phyloP scores from a whole-genome alignment of 331 rosid genomes.

The Saraca asoca region DNA sequence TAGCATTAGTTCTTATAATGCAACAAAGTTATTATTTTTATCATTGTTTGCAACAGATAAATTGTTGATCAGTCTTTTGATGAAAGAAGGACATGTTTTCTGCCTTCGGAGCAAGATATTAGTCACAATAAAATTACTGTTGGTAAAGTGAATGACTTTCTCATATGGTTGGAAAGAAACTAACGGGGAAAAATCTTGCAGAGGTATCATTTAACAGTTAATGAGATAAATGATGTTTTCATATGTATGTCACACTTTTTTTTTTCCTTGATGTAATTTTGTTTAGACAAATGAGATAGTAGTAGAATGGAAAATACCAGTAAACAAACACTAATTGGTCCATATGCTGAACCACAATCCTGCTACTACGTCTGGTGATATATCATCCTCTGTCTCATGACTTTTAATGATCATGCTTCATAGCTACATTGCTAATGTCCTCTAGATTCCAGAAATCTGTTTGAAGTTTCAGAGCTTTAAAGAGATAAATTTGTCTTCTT shows the following conservation, averaged over 20 bases:
- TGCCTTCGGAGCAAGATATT: no score
- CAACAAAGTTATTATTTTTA: not conserved
- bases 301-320: no score
- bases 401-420: constrained; percentile 3
- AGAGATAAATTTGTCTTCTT: constrained; percentile 3
- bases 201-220: no score
- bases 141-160: no score
- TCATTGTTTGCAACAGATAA: not conserved
- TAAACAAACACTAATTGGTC: no score
- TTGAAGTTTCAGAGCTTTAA: not conserved
- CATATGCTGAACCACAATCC: not conserved
- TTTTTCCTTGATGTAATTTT: no score
- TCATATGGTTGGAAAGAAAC: no score
- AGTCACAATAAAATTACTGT: no score
- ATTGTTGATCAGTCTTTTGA: not conserved
- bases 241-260: no score
- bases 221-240: no score
- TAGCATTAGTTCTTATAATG: constrained; percentile 17
- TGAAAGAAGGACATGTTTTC: not conserved
- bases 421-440: not conserved
- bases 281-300: no score
- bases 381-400: not conserved
- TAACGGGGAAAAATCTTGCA: no score
- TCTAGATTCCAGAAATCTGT: constrained; percentile 9
- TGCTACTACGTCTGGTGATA: not conserved